Base-by-base conservation (phyloP, 345 rosid genomes). In the Kernera saxatilis region DNA sequence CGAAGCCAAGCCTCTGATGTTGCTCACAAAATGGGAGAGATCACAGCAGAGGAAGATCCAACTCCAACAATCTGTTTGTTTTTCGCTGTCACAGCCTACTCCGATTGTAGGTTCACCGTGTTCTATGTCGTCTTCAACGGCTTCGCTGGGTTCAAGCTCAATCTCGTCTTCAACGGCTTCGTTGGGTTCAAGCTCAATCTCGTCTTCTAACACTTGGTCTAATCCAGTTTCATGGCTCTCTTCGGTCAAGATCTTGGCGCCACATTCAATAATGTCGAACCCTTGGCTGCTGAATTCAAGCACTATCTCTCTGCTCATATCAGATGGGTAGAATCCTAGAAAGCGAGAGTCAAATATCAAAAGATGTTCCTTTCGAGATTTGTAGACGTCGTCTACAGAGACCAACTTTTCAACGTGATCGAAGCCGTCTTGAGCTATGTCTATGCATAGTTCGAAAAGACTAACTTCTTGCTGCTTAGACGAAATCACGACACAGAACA, bases 1-100 rank as follows among this genome's bases (percentile, higher is more conserved):
- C 1, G n/a, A 48, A 32, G 21, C 22, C 27, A 46, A 21, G 21
- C 21, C 30, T 19, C 29, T 5, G 10, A 56, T 6, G 9, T 12
- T 56, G 11, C 27, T 56, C 11, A 44, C 15, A 5, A 33, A 1
- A 35, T 15, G 0, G 11, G 46, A 50, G 70, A 50, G 50, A 37
- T 3, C 13, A 5, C 37, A 54, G 25, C 43, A 68, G 17, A n/a
- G 25, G 54, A 68, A 23, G 63, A 69, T 55, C 64, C 73, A 69
- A 55, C 35, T 69, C 55, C 64, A 55, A 33, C 73, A 56, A 54
- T 8, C 1, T 5, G 43, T 56, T 0, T 3, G 35, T 22, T 17
- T 29, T 3, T 13, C n/a, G 8, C 10, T 10, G 8, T 39, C 22
- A 8, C 48, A 41, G 14, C 8, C 17, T 27, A 2, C n/a, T n/a